A percentile compares a stretch with the other conserved stretches of the same genome.
phyloP scores from a whole-genome alignment of 169 alveolate species.

The Ichthyophthirius multifiliis region DNA sequence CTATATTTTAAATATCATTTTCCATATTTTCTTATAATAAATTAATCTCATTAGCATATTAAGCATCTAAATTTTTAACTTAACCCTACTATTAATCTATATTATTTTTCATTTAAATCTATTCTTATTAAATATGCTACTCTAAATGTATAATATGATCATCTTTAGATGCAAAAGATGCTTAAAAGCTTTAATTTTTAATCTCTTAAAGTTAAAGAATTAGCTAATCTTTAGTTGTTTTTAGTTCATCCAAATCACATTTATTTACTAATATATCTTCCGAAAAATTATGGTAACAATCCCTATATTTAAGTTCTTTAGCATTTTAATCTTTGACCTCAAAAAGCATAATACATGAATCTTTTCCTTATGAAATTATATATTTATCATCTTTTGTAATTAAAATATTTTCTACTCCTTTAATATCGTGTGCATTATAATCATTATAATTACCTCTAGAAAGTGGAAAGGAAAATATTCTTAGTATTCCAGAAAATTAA shows the following conservation, averaged over 20 bases:
- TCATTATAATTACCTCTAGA: slow-evolving; percentile 50
- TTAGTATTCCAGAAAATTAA: slow-evolving; percentile 32
- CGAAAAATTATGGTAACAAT: slow-evolving; percentile 41
- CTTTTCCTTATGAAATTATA: slow-evolving; percentile 87
- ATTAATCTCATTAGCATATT: slow-evolving; percentile 61
- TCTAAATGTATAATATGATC: slow-evolving; percentile 81
- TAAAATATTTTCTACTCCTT: slow-evolving; percentile 82
- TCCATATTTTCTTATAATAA: slow-evolving; percentile 57
- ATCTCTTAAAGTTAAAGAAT: slow-evolving; percentile 52
- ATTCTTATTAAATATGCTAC: slow-evolving; percentile 66
- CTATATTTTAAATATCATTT: slow-evolving; percentile 54
- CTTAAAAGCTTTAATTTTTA: background rate
- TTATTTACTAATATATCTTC: slow-evolving; percentile 80
- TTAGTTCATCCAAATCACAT: slow-evolving; percentile 74
- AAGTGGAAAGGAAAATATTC: slow-evolving; percentile 33
- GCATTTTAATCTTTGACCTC: slow-evolving; percentile 80
- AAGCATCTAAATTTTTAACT: slow-evolving; percentile 72
- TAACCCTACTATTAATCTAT: slow-evolving; percentile 76
- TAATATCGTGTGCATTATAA: slow-evolving; percentile 82
- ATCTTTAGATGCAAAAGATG: slow-evolving; percentile 56
- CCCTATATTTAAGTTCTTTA: slow-evolving; percentile 59
- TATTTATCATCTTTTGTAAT: slow-evolving; percentile 81
- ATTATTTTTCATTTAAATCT: slow-evolving; percentile 65
- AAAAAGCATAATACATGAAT: slow-evolving; percentile 87
- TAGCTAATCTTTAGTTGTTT: slow-evolving; percentile 68